Evolutionary conservation across 768 basidiomycete genomes (phyloP), one percentile per base, ranked within the genome.

Genomic region (Infundibulicybe gibba): DNA sequence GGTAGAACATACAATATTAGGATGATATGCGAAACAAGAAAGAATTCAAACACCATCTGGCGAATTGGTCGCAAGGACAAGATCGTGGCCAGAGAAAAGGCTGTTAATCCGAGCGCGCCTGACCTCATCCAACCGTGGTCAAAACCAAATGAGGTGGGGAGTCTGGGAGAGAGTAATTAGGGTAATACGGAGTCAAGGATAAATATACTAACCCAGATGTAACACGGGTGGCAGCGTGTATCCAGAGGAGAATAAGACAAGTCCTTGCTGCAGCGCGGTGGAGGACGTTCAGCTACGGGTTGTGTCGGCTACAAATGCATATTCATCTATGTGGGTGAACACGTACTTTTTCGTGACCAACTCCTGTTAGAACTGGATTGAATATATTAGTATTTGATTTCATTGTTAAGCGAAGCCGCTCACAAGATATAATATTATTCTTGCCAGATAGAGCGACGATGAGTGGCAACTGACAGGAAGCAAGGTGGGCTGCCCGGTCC

Each of bases 381-480:
- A 40, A 33, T n/a, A 5, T 40, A 39, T 47, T 16, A 37, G 39
- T 20, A 21, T 21, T 20, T 35, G 21, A 32, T 20, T 19, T 32
- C 34, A 4, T 15, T 17, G 30, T 12, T 16, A 33, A 33, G 19
- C 25, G 25, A 19, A 39, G 17, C 35, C 10, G 12, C 62, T 56
- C 53, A 76, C 77, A 71, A 9, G 78, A 79, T 39, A 81, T 71
- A 38, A 79, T 50, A 52, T 79, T 80, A 56, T 81, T 81, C 63
- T 81, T 81, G 13, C 75, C 75, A 1, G 77, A 78, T 8, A 81
- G 61, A 5, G 74, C 76, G 10, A 80, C 73, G 39, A 81, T 69
- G 44, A 80, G 63, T 6, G 78, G 74, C 1, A 79, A 63, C 53
- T 81, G 75, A 44, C 64, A 68, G 21, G 73, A 68, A 2, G 72